Percentiles rank a stretch among this genome's conserved stretches.
Evolutionary conservation across 2,329 filamentous ascomycete genomes (phyloP).

Genomic region (Penicillium sclerotiorum): DNA sequence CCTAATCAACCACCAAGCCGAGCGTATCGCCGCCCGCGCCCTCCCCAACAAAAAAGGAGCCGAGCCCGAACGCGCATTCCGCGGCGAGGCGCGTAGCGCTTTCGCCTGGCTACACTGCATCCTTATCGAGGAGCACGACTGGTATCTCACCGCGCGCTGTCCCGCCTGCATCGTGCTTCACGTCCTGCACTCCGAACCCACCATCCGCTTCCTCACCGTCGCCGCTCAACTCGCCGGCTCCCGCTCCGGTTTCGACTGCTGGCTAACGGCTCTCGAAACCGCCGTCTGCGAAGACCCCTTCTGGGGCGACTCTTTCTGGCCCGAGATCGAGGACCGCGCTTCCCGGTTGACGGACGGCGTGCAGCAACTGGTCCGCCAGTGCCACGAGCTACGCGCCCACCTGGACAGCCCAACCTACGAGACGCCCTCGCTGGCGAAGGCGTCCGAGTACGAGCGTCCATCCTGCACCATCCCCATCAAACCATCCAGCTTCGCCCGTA

Average conservation of each 20-base stretch:
- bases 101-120: slow-evolving; percentile 64
- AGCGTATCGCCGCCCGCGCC: slow-evolving; percentile 53
- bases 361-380: slow-evolving; percentile 43
- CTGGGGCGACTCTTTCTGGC: slow-evolving; percentile 47
- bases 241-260: slow-evolving; percentile 42
- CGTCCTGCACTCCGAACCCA: slow-evolving; percentile 48
- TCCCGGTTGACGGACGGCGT: slow-evolving; percentile 41
- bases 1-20: slow-evolving; percentile 59
- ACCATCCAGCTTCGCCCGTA: slow-evolving; percentile 34
- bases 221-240: slow-evolving; percentile 44
- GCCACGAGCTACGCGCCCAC: slow-evolving; percentile 37
- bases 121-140: slow-evolving; percentile 59
- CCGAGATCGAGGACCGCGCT: slow-evolving; percentile 45
- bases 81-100: slow-evolving; percentile 58
- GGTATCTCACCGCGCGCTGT: slow-evolving; percentile 60
- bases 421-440: slow-evolving; percentile 19
- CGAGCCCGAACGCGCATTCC: slow-evolving; percentile 61
- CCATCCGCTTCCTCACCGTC: slow-evolving; percentile 46
- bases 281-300: slow-evolving; percentile 48
- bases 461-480: slow-evolving; percentile 30
- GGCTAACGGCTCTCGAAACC: slow-evolving; percentile 40
- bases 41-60: slow-evolving; percentile 52
- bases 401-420: slow-evolving; percentile 25
- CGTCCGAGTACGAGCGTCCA: slow-evolving; percentile 23
- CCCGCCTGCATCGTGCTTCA: slow-evolving; percentile 51